Evolutionary conservation across 495 filamentous ascomycete species (phyloP), one percentile per base, ranked within the genome.

Genomic region (Amniculicola lignicola): DNA sequence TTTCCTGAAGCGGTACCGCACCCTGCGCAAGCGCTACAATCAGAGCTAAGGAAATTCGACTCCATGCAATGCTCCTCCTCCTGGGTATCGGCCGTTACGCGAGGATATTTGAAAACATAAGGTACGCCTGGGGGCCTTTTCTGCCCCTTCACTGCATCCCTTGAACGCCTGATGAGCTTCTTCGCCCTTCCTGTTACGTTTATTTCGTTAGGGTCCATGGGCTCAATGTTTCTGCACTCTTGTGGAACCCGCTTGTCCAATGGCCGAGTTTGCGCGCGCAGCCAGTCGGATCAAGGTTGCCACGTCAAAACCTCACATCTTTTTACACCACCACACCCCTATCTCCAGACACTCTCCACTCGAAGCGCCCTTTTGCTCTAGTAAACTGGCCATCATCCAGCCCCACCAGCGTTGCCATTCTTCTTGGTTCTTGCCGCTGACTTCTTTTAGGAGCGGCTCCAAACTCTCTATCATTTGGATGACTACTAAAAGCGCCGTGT

Each of bases 351-450:
- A 94, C 72, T 97, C 91, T 36, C 91, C 89, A 74, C 82, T 88
- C 28, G 82, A 80, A 21, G 89, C 82, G 18, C 89, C 87, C 38
- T 83, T 82, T 54, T 88, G 80, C 64, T 87, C 84, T 57, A 95
- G 77, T 67, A 95, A 74, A 72, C 90, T 87, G 36, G 79, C 79
- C 75, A 86, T 92, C 86, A 95, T 87, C 61, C 85, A 87, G 28
- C 86, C 82, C 74, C 86, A 83, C 91, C 90, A 95, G 35, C 82
- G 75, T 68, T 95, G 88, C 90, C 89, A 97, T 71, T 96, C 92
- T 58, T 94, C 88, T 64, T 86, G 82, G 63, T 84, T 86, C 74
- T 95, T 93, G 22, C 83, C 86, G 62, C 87, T 90, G 27, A 82
- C 81, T 62, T 95, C 87, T 65, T 86, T 82, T 52, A 96, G 72